Conservation (phyloP, 1,284 basidiomycete species). For the Leccinum fallax region DNA sequence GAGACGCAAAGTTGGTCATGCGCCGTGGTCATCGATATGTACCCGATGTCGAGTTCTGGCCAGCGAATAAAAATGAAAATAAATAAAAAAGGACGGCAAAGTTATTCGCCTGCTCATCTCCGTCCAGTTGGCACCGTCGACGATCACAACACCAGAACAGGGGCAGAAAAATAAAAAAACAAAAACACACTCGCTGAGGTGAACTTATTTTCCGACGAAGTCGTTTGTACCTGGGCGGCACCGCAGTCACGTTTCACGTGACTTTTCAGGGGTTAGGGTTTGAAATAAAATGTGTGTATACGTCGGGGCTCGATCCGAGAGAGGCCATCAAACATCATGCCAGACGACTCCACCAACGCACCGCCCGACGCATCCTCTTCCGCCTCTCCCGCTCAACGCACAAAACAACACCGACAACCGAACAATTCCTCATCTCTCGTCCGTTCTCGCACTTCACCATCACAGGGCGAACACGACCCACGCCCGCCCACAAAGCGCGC, state of each 20-base stretch:
- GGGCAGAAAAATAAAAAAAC: background rate
- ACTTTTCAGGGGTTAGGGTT: slow-evolving; percentile 28
- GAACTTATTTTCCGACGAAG: slow-evolving; percentile 1
- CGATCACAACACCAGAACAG: background rate
- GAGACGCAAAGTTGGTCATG: slow-evolving; percentile 10
- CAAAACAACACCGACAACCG: slow-evolving; percentile 40
- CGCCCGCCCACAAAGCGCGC: slow-evolving; percentile 74
- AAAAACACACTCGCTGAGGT: background rate
- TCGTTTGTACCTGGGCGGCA: slow-evolving; percentile 10
- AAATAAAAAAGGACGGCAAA: background rate
- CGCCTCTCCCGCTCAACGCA: slow-evolving; percentile 41
- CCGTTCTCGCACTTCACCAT: slow-evolving; percentile 49
- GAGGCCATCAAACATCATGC: slow-evolving; percentile 41
- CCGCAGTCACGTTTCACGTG: slow-evolving; percentile 25
- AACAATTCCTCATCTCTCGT: slow-evolving; percentile 39
- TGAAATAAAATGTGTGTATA: slow-evolving; percentile 22
- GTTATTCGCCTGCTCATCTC: slow-evolving; percentile 5
- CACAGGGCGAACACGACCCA: slow-evolving; percentile 48
- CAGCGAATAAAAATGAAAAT: background rate
- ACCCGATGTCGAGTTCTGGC: background rate
- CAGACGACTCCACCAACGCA: slow-evolving; percentile 42
- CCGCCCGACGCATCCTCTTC: slow-evolving; percentile 19
- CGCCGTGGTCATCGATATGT: slow-evolving; percentile 18
- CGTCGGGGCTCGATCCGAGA: slow-evolving; percentile 33
- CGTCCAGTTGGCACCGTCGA: background rate